Conservation (phyloP, 1,284 basidiomycete species). For the Puccinia coronata region DNA sequence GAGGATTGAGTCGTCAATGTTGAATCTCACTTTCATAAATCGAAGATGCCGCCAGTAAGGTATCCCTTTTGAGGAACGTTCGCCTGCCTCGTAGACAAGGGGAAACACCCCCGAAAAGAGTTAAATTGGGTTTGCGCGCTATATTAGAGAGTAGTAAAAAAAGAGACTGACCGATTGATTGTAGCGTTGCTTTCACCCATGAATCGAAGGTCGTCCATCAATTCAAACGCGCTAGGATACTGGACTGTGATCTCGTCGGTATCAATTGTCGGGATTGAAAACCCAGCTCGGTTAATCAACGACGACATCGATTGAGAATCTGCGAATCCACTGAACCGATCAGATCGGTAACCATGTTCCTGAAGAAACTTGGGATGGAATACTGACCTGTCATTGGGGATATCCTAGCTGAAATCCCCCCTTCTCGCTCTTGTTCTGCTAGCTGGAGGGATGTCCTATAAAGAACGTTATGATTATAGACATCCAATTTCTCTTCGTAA, state of each 20-base stretch:
- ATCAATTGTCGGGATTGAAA: slow-evolving; percentile 91
- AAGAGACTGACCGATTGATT: slow-evolving; percentile 68
- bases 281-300: slow-evolving; percentile 85
- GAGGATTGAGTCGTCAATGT: background rate
- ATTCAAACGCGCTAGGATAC: slow-evolving; percentile 95
- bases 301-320: slow-evolving; percentile 68
- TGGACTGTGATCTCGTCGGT: slow-evolving; percentile 87
- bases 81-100: slow-evolving; percentile 62
- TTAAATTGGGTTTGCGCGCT: background rate
- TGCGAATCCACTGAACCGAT: slow-evolving; percentile 34
- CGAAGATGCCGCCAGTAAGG: slow-evolving; percentile 81
- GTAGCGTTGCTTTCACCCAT: slow-evolving; percentile 98
- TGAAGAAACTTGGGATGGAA: background rate
- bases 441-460: slow-evolving; percentile 78
- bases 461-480: background rate
- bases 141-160: background rate
- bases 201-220: slow-evolving; percentile 84
- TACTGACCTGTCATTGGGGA: slow-evolving; percentile 93
- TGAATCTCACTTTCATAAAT: slow-evolving; percentile 77
- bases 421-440: slow-evolving; percentile 89
- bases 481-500: background rate
- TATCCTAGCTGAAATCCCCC: slow-evolving; percentile 89
- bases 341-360: background rate
- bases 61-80: slow-evolving; percentile 76
- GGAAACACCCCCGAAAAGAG: background rate